A percentile compares a stretch with the other conserved stretches of the same genome.
Evolutionary conservation across 805 yeast genomes (phyloP).

Genomic region (Kodamaea hsintzibuensis): DNA sequence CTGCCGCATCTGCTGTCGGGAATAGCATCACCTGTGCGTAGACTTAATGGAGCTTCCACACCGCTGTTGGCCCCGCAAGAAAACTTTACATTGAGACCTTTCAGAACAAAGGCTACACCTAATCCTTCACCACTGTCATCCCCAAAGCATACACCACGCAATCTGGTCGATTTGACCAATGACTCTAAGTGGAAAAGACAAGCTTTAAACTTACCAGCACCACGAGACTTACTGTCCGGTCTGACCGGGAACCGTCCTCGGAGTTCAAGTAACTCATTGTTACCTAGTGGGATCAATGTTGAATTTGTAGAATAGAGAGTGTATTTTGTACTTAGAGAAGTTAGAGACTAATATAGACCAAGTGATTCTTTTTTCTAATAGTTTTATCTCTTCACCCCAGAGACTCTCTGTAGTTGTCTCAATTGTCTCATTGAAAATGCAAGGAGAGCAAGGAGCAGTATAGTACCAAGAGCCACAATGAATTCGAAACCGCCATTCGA

Average conservation of each 20-base stretch:
- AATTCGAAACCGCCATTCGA: constrained; percentile 63
- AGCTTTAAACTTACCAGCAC: constrained; percentile 7
- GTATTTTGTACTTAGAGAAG: background rate
- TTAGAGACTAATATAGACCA: background rate
- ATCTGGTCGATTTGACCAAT: constrained; percentile 11
- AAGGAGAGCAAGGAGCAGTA: constrained; percentile 48
- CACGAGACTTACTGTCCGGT: background rate
- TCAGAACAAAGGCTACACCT: constrained; percentile 42
- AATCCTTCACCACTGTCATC: constrained; percentile 40
- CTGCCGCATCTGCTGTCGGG: constrained; percentile 7
- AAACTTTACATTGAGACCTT: constrained; percentile 41
- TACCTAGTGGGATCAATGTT: constrained; percentile 27
- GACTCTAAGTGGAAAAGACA: constrained; percentile 11
- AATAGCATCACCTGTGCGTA: constrained; percentile 2
- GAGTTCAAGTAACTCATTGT: constrained; percentile 23
- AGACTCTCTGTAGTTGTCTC: constrained; percentile 68
- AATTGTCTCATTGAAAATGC: constrained; percentile 56
- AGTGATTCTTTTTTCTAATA: too few species aligned
- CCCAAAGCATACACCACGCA: constrained; percentile 29
- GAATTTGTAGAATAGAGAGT: constrained; percentile 26
- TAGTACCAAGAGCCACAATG: constrained; percentile 44
- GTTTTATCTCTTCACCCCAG: constrained; percentile 36
- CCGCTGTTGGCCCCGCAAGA: constrained; percentile 18
- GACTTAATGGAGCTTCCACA: background rate
- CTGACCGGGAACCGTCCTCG: constrained; percentile 10